A percentile compares a stretch with the other conserved stretches of the same genome.
These are phyloP conservation scores for Plasmodium gonderi DNA, from an alignment of 169 alveolate genomes.

Conservation along the genomic window DNA sequence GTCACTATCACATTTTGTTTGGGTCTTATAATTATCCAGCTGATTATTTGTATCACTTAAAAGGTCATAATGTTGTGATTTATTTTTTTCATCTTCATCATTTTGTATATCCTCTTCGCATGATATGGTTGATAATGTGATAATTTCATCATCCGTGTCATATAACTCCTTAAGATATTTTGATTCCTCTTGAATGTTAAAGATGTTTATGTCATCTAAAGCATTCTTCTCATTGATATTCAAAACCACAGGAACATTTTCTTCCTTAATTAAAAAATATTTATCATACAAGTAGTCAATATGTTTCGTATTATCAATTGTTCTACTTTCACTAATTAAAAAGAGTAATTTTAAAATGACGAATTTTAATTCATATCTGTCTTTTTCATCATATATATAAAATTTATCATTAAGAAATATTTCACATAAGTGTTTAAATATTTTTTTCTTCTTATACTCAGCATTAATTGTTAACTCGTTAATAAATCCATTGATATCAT, in stretches of 20 bases:
- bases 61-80: not conserved
- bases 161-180: constrained; percentile 54
- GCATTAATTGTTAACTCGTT: constrained; percentile 73
- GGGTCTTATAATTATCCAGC: not conserved
- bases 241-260: not conserved
- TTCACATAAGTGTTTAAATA: constrained; percentile 72
- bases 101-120: constrained; percentile 11
- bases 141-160: not conserved
- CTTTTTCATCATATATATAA: constrained; percentile 53
- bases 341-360: constrained; percentile 65
- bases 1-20: not conserved
- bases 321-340: constrained; percentile 64
- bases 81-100: not conserved
- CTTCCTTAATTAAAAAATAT: constrained; percentile 7
- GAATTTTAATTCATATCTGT: constrained; percentile 69
- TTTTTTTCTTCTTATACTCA: constrained; percentile 65
- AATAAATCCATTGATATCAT: constrained; percentile 54
- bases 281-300: constrained; percentile 42
- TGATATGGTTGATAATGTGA: constrained; percentile 4
- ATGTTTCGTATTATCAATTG: constrained; percentile 21
- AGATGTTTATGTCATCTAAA: constrained; percentile 46
- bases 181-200: constrained; percentile 46
- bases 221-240: constrained; percentile 58
- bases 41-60: not conserved
- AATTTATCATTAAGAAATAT: constrained; percentile 31